A percentile compares a stretch with the other conserved stretches of the same genome.
These are phyloP conservation scores for Aspergillus saccharolyticus DNA, from an alignment of 495 filamentous ascomycete genomes.

Conservation along the genomic window DNA sequence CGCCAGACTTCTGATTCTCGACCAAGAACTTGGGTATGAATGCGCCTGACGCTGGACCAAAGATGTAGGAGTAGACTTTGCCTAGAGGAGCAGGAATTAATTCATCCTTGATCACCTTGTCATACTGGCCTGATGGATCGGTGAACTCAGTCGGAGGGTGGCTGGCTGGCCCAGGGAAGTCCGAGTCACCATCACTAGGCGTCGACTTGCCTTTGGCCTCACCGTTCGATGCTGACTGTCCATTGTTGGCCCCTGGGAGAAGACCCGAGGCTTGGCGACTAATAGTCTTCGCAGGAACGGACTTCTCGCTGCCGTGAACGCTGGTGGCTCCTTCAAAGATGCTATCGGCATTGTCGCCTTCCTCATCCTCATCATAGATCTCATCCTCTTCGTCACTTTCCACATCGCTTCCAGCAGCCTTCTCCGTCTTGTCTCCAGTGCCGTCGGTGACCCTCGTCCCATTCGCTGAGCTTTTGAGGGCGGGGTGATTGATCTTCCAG, in stretches of 20 bases:
- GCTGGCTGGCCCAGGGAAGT: constrained; percentile 83
- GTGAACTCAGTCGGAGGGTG: constrained; percentile 81
- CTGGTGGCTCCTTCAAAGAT: constrained; percentile 56
- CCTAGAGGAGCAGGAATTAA: constrained; percentile 82
- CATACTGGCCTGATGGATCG: constrained; percentile 72
- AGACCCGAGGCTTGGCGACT: constrained; percentile 64
- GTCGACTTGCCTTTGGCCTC: constrained; percentile 50
- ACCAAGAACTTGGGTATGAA: constrained; percentile 84
- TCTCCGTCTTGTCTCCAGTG: constrained; percentile 85
- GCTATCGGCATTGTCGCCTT: constrained; percentile 51
- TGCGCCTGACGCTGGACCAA: constrained; percentile 68
- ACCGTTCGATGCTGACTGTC: constrained; percentile 27
- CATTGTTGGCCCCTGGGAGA: constrained; percentile 38
- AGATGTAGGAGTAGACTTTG: constrained; percentile 83
- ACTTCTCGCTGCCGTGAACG: constrained; percentile 54
- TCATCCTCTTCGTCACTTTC: constrained; percentile 65
- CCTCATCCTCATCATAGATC: constrained; percentile 72
- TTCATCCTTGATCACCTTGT: constrained; percentile 81
- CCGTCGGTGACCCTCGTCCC: constrained; percentile 76
- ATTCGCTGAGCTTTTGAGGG: constrained; percentile 80
- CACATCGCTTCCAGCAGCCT: constrained; percentile 60
- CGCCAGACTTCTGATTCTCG: constrained; percentile 81
- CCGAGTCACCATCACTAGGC: constrained; percentile 45
- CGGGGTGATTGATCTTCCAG: constrained; percentile 94
- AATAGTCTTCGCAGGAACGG: constrained; percentile 48